Evolutionary conservation across 192 early-diverging fungal genomes (phyloP).

Genomic region (Chytriomyces sp.): DNA sequence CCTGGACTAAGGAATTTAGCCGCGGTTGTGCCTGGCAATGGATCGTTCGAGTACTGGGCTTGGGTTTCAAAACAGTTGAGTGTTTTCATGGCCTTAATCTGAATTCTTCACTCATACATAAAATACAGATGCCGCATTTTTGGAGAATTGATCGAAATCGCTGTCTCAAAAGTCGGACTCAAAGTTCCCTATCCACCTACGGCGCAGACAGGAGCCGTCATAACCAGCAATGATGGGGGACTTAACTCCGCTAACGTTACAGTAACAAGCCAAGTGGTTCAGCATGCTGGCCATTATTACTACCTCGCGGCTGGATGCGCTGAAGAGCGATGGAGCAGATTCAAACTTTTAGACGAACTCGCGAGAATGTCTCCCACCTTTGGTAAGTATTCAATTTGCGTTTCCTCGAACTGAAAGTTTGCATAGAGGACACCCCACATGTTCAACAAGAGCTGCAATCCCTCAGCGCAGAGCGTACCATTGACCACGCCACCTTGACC

Average conservation of each 20-base stretch:
- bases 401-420: constrained; percentile 13
- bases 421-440: not conserved
- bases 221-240: constrained; percentile 9
- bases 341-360: constrained; percentile 36
- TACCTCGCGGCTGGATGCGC: constrained; percentile 72
- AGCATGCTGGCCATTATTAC: constrained; percentile 88
- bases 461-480: constrained; percentile 8
- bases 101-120: not conserved
- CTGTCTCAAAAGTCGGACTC: constrained; percentile 64
- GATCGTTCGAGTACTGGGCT: constrained; percentile 84
- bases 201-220: not conserved
- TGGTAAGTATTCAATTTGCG: not conserved
- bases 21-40: constrained; percentile 54
- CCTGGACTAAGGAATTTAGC: constrained; percentile 35
- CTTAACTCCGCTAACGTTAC: constrained; percentile 39
- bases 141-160: constrained; percentile 75
- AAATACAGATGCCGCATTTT: constrained; percentile 65
- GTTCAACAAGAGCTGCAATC: not conserved
- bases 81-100: not conserved
- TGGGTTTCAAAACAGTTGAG: constrained; percentile 79
- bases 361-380: not conserved
- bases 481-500: constrained; percentile 63
- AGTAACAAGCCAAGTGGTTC: constrained; percentile 70
- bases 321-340: constrained; percentile 68
- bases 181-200: constrained; percentile 61